A percentile compares a stretch with the other conserved stretches of the same genome.
phyloP scores from a whole-genome alignment of 2,329 filamentous ascomycete genomes.

The Pseudogymnoascus sp. region DNA sequence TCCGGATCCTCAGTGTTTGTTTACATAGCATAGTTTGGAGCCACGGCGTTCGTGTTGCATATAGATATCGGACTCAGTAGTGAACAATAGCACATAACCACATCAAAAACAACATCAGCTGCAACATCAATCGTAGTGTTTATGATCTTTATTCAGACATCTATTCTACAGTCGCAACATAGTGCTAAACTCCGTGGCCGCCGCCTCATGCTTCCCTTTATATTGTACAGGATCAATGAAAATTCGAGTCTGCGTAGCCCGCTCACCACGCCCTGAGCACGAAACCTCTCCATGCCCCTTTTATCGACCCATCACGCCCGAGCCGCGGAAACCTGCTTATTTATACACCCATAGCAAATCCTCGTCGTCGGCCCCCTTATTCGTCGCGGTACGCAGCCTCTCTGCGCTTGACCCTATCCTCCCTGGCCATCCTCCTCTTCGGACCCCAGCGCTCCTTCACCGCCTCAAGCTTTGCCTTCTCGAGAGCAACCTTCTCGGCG shows the following conservation, averaged over 20 bases:
- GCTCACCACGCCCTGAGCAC: slow-evolving; percentile 1
- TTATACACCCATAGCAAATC: slow-evolving; percentile 9
- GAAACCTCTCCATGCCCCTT: neutral
- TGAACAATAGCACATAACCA: neutral
- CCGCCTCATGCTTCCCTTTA: slow-evolving; percentile 9
- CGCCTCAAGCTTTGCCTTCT: slow-evolving; percentile 40
- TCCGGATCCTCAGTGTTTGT: neutral
- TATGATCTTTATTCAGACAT: slow-evolving; percentile 9
- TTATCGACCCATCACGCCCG: neutral
- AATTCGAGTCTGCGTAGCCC: slow-evolving; percentile 3
- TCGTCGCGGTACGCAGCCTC: slow-evolving; percentile 16
- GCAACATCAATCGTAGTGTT: neutral
- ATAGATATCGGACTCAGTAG: neutral
- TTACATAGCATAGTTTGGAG: neutral
- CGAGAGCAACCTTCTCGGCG: slow-evolving; percentile 41
- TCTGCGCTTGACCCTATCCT: slow-evolving; percentile 48
- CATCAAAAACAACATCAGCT: neutral
- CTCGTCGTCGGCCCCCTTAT: slow-evolving; percentile 1
- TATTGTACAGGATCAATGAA: slow-evolving; percentile 9
- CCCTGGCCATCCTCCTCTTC: slow-evolving; percentile 45
- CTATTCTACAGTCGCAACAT: slow-evolving; percentile 10
- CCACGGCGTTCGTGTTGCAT: neutral
- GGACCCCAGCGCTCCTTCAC: slow-evolving; percentile 52
- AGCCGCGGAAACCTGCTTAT: neutral
- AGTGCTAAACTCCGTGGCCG: slow-evolving; percentile 9